A percentile compares a stretch with the other conserved stretches of the same genome.
These are phyloP conservation scores for Baeospora myosura DNA, from an alignment of 1,284 basidiomycete species.

Conservation along the genomic window DNA sequence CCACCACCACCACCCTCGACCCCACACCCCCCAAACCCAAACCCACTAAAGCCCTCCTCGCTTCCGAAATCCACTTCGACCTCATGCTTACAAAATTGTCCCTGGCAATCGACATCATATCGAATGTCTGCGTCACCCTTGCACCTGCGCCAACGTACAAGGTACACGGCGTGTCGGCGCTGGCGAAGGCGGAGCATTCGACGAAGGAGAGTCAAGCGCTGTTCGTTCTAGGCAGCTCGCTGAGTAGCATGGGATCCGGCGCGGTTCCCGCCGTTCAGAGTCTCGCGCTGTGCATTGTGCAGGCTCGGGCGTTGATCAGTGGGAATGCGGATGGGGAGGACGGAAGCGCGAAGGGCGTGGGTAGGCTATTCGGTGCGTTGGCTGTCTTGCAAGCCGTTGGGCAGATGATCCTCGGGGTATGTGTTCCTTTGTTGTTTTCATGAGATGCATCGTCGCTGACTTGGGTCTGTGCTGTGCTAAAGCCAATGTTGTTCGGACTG, in stretches of 20 bases:
- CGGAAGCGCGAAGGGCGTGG: slow-evolving; percentile 28
- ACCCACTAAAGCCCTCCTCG: slow-evolving; percentile 42
- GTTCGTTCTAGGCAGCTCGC: slow-evolving; percentile 49
- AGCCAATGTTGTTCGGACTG: slow-evolving; percentile 67
- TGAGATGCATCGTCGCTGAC: slow-evolving; percentile 6
- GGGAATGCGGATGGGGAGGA: slow-evolving; percentile 19
- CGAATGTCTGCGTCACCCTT: slow-evolving; percentile 50
- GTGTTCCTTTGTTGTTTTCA: slow-evolving; percentile 19
- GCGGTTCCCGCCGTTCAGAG: slow-evolving; percentile 61
- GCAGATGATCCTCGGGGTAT: slow-evolving; percentile 61
- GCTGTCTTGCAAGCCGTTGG: slow-evolving; percentile 59
- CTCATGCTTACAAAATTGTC: slow-evolving; percentile 52
- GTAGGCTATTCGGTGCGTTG: slow-evolving; percentile 61
- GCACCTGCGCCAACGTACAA: slow-evolving; percentile 37
- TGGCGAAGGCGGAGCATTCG: slow-evolving; percentile 3
- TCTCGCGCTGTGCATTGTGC: slow-evolving; percentile 60
- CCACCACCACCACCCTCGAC: slow-evolving; percentile 18
- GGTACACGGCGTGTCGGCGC: slow-evolving; percentile 13
- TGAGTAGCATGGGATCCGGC: slow-evolving; percentile 57
- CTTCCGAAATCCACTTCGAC: slow-evolving; percentile 65
- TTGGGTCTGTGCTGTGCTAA: slow-evolving; percentile 9
- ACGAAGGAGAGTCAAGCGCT: slow-evolving; percentile 32
- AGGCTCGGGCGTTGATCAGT: slow-evolving; percentile 38
- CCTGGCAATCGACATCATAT: slow-evolving; percentile 57
- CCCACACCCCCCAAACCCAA: slow-evolving; percentile 33